These are phyloP conservation scores for Suillus subluteus DNA, from an alignment of 768 basidiomycete species.

Conservation along the genomic window DNA sequence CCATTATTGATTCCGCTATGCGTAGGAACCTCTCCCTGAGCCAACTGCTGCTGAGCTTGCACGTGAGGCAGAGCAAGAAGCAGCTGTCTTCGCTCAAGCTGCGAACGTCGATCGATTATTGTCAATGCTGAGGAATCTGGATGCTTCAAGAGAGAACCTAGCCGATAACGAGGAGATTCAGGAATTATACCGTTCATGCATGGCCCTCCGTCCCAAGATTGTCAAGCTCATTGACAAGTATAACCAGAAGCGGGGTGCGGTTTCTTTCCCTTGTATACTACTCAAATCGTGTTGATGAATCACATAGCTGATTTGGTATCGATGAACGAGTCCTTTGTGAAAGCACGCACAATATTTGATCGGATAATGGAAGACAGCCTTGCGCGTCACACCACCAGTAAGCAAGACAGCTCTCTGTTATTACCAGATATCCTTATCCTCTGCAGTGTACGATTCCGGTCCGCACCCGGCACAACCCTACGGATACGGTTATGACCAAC, in stretches of 20 bases:
- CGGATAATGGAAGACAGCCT: constrained; percentile 92
- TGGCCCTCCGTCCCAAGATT: constrained; percentile 91
- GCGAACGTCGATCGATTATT: constrained; percentile 82
- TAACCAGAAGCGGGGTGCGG: constrained; percentile 81
- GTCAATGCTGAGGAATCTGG: constrained; percentile 71
- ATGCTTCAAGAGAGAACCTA: constrained; percentile 77
- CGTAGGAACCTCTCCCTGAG: constrained; percentile 83
- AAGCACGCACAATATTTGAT: constrained; percentile 88
- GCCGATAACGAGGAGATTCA: constrained; percentile 92
- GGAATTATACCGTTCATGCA: constrained; percentile 89
- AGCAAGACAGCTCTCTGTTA: constrained; percentile 17
- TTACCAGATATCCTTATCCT: constrained; percentile 14
- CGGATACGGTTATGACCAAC: constrained; percentile 35
- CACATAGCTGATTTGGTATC: constrained; percentile 83
- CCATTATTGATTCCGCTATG: constrained; percentile 1
- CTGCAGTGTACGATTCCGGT: constrained; percentile 54
- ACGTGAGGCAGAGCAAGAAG: constrained; percentile 85
- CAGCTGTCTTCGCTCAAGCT: constrained; percentile 84
- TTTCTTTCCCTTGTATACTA: neutral
- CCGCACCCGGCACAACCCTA: constrained; percentile 32
- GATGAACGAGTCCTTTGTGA: constrained; percentile 93
- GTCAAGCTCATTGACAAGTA: constrained; percentile 97
- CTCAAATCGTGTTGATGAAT: neutral
- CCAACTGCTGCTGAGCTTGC: constrained; percentile 77
- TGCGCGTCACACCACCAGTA: constrained; percentile 70